phyloP scores from a whole-genome alignment of 2,329 filamentous ascomycete genomes.

The Microsporum canis region DNA sequence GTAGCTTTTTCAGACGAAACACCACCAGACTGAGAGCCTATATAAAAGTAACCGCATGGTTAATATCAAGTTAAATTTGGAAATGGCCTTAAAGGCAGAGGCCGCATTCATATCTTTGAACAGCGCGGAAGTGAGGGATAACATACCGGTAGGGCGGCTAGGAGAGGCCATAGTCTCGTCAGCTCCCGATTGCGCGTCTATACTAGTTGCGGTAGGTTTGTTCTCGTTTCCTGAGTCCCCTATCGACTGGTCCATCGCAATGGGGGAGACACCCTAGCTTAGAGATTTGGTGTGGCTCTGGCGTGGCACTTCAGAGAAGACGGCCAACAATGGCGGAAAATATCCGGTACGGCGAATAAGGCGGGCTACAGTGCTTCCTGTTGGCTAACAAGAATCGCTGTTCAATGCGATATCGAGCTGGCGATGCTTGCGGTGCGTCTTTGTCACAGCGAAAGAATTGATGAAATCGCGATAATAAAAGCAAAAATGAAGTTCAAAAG shows the following conservation, averaged over 20 bases:
- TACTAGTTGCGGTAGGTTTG: constrained; percentile 18
- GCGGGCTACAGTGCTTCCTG: neutral
- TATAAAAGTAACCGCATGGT: constrained; percentile 7
- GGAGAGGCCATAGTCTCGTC: constrained; percentile 14
- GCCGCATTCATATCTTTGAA: neutral
- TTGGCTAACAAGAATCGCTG: neutral
- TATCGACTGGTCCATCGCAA: neutral
- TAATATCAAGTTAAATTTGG: neutral
- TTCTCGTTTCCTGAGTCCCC: constrained; percentile 1
- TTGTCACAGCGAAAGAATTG: neutral
- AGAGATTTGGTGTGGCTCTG: neutral
- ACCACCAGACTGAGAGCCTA: constrained; percentile 26
- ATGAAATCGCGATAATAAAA: neutral
- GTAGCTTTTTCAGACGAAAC: constrained; percentile 23
- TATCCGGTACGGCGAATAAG: neutral
- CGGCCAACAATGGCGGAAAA: neutral
- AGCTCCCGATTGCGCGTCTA: constrained; percentile 21
- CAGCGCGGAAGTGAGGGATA: constrained; percentile 6
- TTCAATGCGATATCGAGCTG: neutral
- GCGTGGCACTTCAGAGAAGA: neutral
- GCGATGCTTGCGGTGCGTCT: neutral
- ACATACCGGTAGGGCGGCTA: constrained; percentile 25
- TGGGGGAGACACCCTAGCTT: neutral
- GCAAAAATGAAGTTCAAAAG: constrained; percentile 1
- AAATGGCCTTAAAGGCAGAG: no score